Evolutionary conservation across 176 grass and related monocot species (phyloP), one percentile per base, ranked within the genome.

Genomic region (Bromus sterilis): DNA sequence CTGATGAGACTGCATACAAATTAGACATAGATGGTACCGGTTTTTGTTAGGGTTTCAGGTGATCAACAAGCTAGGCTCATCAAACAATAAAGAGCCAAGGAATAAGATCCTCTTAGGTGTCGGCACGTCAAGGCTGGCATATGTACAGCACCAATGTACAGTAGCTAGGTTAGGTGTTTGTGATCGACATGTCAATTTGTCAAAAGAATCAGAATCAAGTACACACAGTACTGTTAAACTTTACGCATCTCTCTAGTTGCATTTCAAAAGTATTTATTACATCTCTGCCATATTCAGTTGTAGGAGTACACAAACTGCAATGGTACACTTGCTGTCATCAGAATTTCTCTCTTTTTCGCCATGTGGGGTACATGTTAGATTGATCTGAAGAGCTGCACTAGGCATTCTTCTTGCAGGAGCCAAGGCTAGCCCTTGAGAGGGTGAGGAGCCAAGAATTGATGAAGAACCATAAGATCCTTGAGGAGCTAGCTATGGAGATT

Each of bases 391-490:
- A 64, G 75, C 67, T 66, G 41, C 55, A 39, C 37, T 82, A 66
- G 5, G 58, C 56, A 32, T 75, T 55, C 31, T 83, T 83, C 57
- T 64, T 28, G 72, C 78, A 78, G 66, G 65, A 81, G 73, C 56
- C 44, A 78, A 7, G 36, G 7, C 46, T 81, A 67, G 8, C 88
- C 64, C 78, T 78, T 89, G 87, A 36, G 78, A 78, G 66, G 23
- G 32, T 33, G 73, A 82, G 65, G 73, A 78, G 83, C 64, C 79
- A 86, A 71, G 41, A 42, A 71, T 24, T 63, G 68, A 81, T 32
- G 63, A 82, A 31, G 71, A 89, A 85, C 76, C n/a, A 66, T 66
- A 82, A 81, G 83, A 86, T 86, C 86, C 74, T 82, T 75, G 74
- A 78, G 67, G 83, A 82, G 59, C 57, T 69, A 78, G 59, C 66